A percentile compares a stretch with the other conserved stretches of the same genome.
These are phyloP conservation scores for Adansonia madagascariensis DNA, from an alignment of 441 rosid species.

Conservation along the genomic window DNA sequence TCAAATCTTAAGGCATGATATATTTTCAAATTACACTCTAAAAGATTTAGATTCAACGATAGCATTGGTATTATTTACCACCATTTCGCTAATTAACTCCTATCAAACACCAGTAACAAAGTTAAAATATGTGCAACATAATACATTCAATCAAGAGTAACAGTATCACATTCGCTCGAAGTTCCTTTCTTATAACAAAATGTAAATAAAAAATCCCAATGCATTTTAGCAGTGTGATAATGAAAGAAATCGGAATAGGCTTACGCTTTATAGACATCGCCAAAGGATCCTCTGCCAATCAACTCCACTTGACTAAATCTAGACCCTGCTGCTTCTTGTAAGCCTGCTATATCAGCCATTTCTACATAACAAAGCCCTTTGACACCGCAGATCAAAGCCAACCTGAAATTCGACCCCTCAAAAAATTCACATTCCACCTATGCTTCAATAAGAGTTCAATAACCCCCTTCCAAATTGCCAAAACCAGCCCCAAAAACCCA, in stretches of 20 bases:
- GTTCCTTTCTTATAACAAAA: neutral
- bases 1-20: neutral
- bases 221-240: neutral
- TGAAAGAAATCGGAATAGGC: slow-evolving; percentile 32
- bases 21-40: slow-evolving; percentile 14
- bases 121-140: neutral
- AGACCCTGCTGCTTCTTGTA: slow-evolving; percentile 81
- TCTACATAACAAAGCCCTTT: slow-evolving; percentile 29
- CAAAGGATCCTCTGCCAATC: slow-evolving; percentile 98
- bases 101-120: neutral
- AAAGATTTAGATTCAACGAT: neutral
- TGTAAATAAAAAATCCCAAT: neutral
- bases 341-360: slow-evolving; percentile 87
- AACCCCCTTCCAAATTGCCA: slow-evolving; percentile 32
- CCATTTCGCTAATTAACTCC: neutral
- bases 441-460: slow-evolving; percentile 19
- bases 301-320: slow-evolving; percentile 86
- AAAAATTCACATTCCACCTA: slow-evolving; percentile 32
- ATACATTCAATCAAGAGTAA: neutral
- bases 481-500: slow-evolving; percentile 22
- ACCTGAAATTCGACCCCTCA: slow-evolving; percentile 20
- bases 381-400: slow-evolving; percentile 24
- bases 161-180: neutral
- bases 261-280: slow-evolving; percentile 99
- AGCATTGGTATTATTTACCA: neutral